Evolutionary conservation across 345 rosid genomes (phyloP).

Genomic region (Laguncularia racemosa): DNA sequence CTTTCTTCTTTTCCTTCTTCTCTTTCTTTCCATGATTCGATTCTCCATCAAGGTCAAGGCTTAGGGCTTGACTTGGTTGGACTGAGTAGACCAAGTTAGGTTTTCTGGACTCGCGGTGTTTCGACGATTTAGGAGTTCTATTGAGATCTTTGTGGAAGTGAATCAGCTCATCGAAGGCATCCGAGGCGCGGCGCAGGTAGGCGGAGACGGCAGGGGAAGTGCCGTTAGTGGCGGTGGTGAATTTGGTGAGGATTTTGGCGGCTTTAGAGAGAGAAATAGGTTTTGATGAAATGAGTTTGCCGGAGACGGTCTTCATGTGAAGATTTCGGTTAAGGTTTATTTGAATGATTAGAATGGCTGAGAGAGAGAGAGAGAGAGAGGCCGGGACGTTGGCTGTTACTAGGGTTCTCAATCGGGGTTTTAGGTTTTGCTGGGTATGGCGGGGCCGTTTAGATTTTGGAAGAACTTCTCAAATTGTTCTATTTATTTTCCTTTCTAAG

Average conservation of each 20-base stretch:
- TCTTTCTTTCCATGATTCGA: constrained; percentile 2
- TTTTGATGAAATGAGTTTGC: constrained; percentile 4
- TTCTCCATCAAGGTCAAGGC: background rate
- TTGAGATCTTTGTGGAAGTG: constrained; percentile 16
- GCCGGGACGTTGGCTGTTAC: no score
- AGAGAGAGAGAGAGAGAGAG: no score
- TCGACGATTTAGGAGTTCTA: constrained; percentile 3
- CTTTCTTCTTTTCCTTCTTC: constrained; percentile 7
- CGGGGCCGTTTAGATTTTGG: no score
- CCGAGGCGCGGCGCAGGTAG: constrained; percentile 10
- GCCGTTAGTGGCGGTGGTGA: constrained; percentile 7
- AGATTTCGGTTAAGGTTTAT: background rate
- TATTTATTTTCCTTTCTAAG: no score
- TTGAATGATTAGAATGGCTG: no score
- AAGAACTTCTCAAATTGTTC: no score
- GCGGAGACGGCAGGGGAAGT: constrained; percentile 9
- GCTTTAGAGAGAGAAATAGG: constrained; percentile 13
- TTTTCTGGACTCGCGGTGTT: background rate
- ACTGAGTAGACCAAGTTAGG: background rate
- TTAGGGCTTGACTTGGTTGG: background rate
- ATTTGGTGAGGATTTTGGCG: constrained; percentile 16
- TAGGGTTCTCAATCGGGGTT: no score
- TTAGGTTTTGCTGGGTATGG: no score
- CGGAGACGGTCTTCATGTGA: constrained; percentile 13
- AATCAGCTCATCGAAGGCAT: constrained; percentile 14